A percentile compares a stretch with the other conserved stretches of the same genome.
phyloP scores from a whole-genome alignment of 179 eudicot genomes.

The Amaranthus tricolor region DNA sequence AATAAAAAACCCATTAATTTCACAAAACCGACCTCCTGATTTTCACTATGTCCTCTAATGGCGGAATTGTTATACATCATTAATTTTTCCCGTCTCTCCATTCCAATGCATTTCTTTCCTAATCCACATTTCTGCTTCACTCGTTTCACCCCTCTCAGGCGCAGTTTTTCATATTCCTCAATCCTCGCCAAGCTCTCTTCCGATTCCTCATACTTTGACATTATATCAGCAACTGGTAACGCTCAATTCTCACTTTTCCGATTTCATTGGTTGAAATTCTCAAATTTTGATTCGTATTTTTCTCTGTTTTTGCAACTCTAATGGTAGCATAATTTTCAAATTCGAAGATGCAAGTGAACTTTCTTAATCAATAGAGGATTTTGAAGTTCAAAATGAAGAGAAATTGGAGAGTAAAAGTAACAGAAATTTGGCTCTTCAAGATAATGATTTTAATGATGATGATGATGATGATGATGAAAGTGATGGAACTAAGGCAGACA shows the following conservation, averaged over 20 bases:
- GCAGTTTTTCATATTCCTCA: constrained; percentile 14
- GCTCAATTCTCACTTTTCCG: not conserved
- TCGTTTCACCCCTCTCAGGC: constrained; percentile 21
- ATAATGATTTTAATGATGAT: not conserved
- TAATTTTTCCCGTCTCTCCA: not conserved
- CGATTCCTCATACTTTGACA: constrained; percentile 17
- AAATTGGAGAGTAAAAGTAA: constrained; percentile 15
- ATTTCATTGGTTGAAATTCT: not conserved
- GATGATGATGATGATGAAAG: not conserved
- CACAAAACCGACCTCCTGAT: not conserved
- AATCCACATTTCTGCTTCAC: not conserved
- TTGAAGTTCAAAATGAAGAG: not conserved
- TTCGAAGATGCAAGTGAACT: constrained; percentile 50
- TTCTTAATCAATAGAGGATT: constrained; percentile 12
- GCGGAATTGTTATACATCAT: constrained; percentile 28
- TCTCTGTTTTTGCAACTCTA: constrained; percentile 26
- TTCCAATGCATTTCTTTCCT: constrained; percentile 18
- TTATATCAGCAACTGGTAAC: constrained; percentile 31
- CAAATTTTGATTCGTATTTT: constrained; percentile 5
- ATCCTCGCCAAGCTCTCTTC: constrained; percentile 10
- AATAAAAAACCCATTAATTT: too few relatives aligned
- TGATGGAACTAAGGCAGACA: not conserved
- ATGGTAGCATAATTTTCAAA: constrained; percentile 59
- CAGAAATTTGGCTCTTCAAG: not conserved
- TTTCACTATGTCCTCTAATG: constrained; percentile 21